A percentile compares a stretch with the other conserved stretches of the same genome.
Evolutionary conservation across 768 basidiomycete species (phyloP).

Genomic region (Phaffia australis): DNA sequence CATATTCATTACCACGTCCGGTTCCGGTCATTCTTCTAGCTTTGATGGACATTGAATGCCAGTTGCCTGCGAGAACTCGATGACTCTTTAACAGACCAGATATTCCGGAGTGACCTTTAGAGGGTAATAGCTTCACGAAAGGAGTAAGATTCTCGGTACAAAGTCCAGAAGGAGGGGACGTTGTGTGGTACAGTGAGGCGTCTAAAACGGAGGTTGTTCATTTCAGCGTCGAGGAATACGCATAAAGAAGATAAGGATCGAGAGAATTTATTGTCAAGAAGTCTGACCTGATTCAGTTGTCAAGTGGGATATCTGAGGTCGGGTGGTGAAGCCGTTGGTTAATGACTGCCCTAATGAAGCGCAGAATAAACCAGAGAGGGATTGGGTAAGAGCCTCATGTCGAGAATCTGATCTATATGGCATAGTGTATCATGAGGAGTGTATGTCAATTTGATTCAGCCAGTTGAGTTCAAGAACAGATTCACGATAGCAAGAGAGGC

Average conservation of each 20-base stretch:
- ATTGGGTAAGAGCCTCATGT: conserved; percentile 78
- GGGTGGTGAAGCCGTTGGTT: conserved; percentile 44
- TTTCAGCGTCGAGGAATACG: neutral
- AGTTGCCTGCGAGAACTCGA: conserved; percentile 74
- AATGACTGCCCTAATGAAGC: conserved; percentile 66
- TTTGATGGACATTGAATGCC: conserved; percentile 78
- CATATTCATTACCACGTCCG: conserved; percentile 25
- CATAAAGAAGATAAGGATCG: neutral
- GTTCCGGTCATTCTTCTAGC: conserved; percentile 47
- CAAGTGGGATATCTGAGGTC: conserved; percentile 21
- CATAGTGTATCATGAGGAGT: neutral
- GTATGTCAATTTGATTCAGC: neutral
- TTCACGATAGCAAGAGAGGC: neutral
- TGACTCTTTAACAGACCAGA: conserved; percentile 75
- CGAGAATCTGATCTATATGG: conserved; percentile 53
- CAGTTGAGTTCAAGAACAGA: neutral
- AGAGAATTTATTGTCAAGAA: neutral
- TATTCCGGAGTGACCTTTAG: conserved; percentile 77
- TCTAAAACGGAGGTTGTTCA: neutral
- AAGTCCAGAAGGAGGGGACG: conserved; percentile 57
- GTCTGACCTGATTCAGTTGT: conserved; percentile 5
- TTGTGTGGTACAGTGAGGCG: conserved; percentile 8
- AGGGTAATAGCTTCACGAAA: conserved; percentile 86
- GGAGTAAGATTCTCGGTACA: conserved; percentile 97
- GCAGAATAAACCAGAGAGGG: conserved; percentile 86